These are phyloP conservation scores for Poterioochromonas sp. DNA, from an alignment of 352 stramenopile genomes.

Conservation along the genomic window DNA sequence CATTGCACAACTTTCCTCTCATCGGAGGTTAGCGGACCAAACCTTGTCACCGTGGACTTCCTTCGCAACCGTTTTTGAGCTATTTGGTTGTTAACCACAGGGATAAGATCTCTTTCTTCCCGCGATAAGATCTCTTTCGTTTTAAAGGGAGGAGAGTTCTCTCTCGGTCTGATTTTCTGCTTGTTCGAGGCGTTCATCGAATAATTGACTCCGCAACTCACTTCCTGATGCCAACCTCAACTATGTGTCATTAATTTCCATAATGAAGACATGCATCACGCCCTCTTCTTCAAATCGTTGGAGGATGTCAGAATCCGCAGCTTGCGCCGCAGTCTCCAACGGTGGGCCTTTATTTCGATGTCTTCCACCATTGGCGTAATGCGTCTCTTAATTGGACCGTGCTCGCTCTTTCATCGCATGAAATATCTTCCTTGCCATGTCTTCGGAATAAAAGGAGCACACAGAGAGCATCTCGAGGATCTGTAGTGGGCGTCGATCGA, in stretches of 20 bases:
- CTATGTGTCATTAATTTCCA: not conserved
- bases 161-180: not conserved
- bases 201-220: not conserved
- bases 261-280: not conserved
- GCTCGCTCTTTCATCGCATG: not conserved
- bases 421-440: not conserved
- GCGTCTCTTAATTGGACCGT: not conserved
- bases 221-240: not conserved
- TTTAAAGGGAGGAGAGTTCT: not conserved
- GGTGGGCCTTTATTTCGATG: conserved; percentile 20
- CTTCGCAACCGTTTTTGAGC: not conserved
- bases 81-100: no score
- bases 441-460: conserved; percentile 8
- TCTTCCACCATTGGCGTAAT: not conserved
- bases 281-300: no score
- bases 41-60: not conserved
- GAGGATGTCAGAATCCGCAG: no score
- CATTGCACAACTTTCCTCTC: not conserved
- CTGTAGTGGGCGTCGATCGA: not conserved
- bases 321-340: no score
- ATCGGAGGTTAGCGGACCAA: not conserved
- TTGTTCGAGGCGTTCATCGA: not conserved
- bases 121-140: not conserved
- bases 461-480: conserved; percentile 24
- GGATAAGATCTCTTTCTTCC: not conserved